phyloP scores from a whole-genome alignment of 2,329 filamentous ascomycete genomes.

The Juglanconis juglandina region DNA sequence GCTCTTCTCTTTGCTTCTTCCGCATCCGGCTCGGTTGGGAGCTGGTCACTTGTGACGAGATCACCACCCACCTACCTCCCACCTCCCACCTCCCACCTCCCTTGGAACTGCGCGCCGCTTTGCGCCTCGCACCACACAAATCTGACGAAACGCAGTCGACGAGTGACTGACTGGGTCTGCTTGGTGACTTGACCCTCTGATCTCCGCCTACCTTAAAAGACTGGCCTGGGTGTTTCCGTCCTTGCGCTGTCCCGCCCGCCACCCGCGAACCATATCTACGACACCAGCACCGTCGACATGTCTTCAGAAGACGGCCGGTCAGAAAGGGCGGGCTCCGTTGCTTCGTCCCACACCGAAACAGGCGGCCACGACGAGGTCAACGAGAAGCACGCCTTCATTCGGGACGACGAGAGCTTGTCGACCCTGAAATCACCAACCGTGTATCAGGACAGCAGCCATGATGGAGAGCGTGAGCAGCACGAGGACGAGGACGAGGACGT shows the following conservation, averaged over 20 bases:
- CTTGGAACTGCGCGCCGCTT: too few relatives aligned
- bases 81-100: neutral
- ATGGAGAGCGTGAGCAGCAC: conserved; percentile 38
- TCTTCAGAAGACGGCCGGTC: conserved; percentile 20
- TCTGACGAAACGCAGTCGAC: too few relatives aligned
- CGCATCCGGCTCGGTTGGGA: neutral
- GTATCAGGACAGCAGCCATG: conserved; percentile 32
- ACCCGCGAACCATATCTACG: neutral
- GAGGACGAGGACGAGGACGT: conserved; percentile 42
- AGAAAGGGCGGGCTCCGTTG: conserved; percentile 29
- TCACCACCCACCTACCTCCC: neutral
- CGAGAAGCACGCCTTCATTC: conserved; percentile 31
- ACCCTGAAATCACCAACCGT: conserved; percentile 24
- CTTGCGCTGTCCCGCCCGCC: too few relatives aligned
- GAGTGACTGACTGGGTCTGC: too few relatives aligned
- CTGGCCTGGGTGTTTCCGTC: too few relatives aligned
- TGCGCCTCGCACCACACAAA: neutral
- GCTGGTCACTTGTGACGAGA: neutral
- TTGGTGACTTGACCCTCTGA: too few relatives aligned
- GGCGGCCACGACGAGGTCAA: conserved; percentile 31
- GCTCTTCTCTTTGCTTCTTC: neutral
- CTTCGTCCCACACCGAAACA: conserved; percentile 33
- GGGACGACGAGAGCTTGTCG: conserved; percentile 29
- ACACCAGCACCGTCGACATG: conserved; percentile 20
- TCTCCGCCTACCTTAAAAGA: neutral